phyloP scores from a whole-genome alignment of 345 rosid species.

The Ricinus communis region DNA sequence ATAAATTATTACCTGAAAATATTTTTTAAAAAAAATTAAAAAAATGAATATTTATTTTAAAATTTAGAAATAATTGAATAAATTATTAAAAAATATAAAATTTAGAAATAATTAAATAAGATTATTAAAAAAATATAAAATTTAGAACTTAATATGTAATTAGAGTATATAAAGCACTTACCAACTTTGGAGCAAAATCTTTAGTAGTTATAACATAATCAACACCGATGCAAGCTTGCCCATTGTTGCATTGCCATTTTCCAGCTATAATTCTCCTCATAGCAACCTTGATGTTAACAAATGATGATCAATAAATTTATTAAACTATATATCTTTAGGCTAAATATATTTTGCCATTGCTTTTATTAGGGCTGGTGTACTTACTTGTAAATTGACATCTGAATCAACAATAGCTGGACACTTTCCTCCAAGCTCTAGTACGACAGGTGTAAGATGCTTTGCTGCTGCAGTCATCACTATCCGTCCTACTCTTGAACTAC shows the following conservation, averaged over 20 bases:
- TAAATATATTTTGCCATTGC: too few species aligned
- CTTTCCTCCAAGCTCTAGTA: constrained; percentile 58
- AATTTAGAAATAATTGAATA: too few species aligned
- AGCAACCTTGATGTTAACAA: constrained; percentile 31
- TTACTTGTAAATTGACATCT: constrained; percentile 38
- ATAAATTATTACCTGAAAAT: too few species aligned
- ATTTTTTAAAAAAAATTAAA: too few species aligned
- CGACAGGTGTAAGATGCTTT: constrained; percentile 51
- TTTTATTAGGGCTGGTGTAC: too few species aligned
- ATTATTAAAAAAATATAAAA: background rate
- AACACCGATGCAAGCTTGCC: constrained; percentile 52
- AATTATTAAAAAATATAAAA: too few species aligned
- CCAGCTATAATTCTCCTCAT: constrained; percentile 52
- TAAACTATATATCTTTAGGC: too few species aligned
- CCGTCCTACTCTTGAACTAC: constrained; percentile 45
- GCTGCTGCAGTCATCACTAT: constrained; percentile 64
- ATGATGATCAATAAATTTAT: too few species aligned
- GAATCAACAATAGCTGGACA: constrained; percentile 60
- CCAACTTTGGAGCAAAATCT: constrained; percentile 50
- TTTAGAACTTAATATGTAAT: too few species aligned
- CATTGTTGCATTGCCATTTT: constrained; percentile 52
- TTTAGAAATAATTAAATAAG: too few species aligned
- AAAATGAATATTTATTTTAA: too few species aligned
- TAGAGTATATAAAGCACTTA: too few species aligned
- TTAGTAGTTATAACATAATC: constrained; percentile 52